These are phyloP conservation scores for Zoysia matrella DNA, from an alignment of 202 grass and related monocot species.

Conservation along the genomic window DNA sequence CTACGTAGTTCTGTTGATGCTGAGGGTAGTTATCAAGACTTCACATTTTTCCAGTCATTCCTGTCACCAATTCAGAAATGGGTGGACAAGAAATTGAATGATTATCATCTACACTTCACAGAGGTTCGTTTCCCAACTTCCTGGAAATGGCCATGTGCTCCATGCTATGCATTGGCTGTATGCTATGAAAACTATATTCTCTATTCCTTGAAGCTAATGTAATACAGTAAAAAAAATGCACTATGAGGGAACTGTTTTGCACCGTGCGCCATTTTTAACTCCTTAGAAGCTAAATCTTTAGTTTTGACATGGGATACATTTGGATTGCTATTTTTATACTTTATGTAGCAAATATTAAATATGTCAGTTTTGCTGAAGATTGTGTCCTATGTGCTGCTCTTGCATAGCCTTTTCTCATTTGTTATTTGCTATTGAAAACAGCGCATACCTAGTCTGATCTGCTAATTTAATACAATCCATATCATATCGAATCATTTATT, in stretches of 20 bases:
- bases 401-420: slow-evolving; percentile 22
- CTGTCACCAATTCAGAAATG: slow-evolving; percentile 86
- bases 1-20: slow-evolving; percentile 77
- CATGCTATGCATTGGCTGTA: slow-evolving; percentile 31
- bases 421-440: slow-evolving; percentile 17
- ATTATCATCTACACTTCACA: slow-evolving; percentile 92
- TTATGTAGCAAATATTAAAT: slow-evolving; percentile 40
- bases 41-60: slow-evolving; percentile 97
- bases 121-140: slow-evolving; percentile 68
- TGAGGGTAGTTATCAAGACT: slow-evolving; percentile 69
- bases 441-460: neutral
- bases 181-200: slow-evolving; percentile 14
- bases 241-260: neutral
- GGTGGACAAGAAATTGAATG: slow-evolving; percentile 90
- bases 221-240: neutral
- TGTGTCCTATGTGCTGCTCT: neutral
- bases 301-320: slow-evolving; percentile 22
- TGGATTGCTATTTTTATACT: slow-evolving; percentile 28
- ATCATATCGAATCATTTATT: neutral
- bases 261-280: slow-evolving; percentile 8
- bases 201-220: slow-evolving; percentile 20
- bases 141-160: slow-evolving; percentile 21
- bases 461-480: neutral
- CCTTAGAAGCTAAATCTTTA: slow-evolving; percentile 16
- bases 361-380: slow-evolving; percentile 10